Evolutionary conservation across 2,329 filamentous ascomycete species (phyloP), one percentile per base, ranked within the genome.

Genomic region (Salinomyces thailandicus): DNA sequence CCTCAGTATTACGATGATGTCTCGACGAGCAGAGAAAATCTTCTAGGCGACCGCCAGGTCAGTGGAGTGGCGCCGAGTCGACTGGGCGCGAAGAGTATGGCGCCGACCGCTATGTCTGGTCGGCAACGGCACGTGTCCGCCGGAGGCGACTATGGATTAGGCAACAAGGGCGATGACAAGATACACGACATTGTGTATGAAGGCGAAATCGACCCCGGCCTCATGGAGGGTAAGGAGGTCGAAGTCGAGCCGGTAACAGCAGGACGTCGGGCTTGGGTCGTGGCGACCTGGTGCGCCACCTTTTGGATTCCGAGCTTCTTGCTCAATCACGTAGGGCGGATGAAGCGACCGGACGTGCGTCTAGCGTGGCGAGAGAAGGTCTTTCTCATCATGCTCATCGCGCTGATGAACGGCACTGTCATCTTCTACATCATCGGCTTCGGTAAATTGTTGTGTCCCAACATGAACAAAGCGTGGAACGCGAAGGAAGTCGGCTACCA

Each of bases 301-400:
- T 96, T 85, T 58, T 96, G 84, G 82, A 91, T 95, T 47, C 91
- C 91, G 0, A 96, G 89, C 0, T 82, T 85, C 32, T 47, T 83
- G 2, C 75, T 98, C 12, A 73, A 74, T n/a, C 80, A 71, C 41
- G 54, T 96, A 39, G 91, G 91, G 19, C 83, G 89, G 15, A 98
- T 98, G 91, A 93, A 93, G 64, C 79, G 91, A 37, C 91, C 87
- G 2, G 91, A 98, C 62, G 85, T 98, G 6, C 83, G 91, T 17
- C 83, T 95, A 76, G 91, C 91, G 0, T 98, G 91, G 91, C 76
- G 91, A 61, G 91, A 98, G 55, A 98, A 98, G 62, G 35, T 98
- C 8, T 81, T 91, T 0, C 67, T 98, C 8, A 77, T 87, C 31
- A 67, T 83, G 40, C 52, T 94, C 35, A 96, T 98, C 49, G 57